Percentiles rank a stretch among this genome's conserved stretches.
These are phyloP conservation scores for Theobroma grandiflorum DNA, from an alignment of 441 rosid species.

Conservation along the genomic window DNA sequence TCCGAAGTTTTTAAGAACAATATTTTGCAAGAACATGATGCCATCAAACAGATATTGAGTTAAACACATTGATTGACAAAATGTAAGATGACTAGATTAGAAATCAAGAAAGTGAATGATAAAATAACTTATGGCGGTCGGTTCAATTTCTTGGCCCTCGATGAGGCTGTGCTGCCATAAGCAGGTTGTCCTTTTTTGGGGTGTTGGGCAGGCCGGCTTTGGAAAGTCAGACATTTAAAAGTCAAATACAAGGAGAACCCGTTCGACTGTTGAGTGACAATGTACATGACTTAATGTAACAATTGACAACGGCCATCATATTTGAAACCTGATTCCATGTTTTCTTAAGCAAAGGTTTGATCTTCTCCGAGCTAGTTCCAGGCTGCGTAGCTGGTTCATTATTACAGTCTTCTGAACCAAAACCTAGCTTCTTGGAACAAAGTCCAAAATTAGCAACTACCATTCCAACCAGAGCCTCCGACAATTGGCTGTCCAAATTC, in stretches of 20 bases:
- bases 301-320: not conserved
- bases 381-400: not conserved
- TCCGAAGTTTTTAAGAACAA: constrained; percentile 3
- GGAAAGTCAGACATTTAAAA: not conserved
- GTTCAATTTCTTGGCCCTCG: constrained; percentile 34
- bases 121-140: not conserved
- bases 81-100: not conserved
- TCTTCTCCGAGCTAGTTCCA: not conserved
- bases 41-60: too few relatives aligned
- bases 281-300: not conserved
- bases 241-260: not conserved
- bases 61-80: not conserved
- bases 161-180: constrained; percentile 18
- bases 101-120: not conserved
- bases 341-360: not conserved
- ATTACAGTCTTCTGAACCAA: not conserved
- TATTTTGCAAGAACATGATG: constrained; percentile 5
- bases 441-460: not conserved
- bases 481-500: not conserved
- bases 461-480: not conserved
- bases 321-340: not conserved
- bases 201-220: not conserved
- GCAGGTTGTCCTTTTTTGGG: not conserved
- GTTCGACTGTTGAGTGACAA: not conserved
- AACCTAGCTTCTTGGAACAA: not conserved